phyloP scores from a whole-genome alignment of 495 filamentous ascomycete genomes.

The Bacidia gigantensis region DNA sequence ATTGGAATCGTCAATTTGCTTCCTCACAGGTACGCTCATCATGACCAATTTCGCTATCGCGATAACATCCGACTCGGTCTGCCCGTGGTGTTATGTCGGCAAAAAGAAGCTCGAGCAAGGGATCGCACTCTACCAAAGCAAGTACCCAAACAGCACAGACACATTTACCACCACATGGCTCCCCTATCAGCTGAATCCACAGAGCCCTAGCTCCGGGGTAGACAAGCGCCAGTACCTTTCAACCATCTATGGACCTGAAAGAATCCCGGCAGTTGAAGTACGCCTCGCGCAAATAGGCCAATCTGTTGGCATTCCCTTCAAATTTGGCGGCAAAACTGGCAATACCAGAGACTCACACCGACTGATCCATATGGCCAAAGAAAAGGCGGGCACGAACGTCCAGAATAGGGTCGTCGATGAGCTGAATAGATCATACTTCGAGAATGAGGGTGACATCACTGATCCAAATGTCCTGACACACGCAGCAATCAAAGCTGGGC shows the following conservation, averaged over 20 bases:
- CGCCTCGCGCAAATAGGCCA: constrained; percentile 46
- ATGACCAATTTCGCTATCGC: constrained; percentile 73
- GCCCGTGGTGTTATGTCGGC: constrained; percentile 78
- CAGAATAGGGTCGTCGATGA: constrained; percentile 53
- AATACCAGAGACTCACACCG: constrained; percentile 66
- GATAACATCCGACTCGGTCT: constrained; percentile 62
- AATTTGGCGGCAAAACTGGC: constrained; percentile 59
- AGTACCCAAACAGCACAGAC: constrained; percentile 41
- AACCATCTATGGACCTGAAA: constrained; percentile 45
- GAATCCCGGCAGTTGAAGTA: constrained; percentile 39
- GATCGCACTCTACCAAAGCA: constrained; percentile 48
- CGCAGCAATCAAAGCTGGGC: constrained; percentile 42
- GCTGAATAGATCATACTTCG: constrained; percentile 62
- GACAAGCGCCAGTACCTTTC: constrained; percentile 44
- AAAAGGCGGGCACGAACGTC: constrained; percentile 33
- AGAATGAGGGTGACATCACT: constrained; percentile 67
- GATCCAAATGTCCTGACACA: constrained; percentile 41
- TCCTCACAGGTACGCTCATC: constrained; percentile 15
- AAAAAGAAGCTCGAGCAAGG: constrained; percentile 57
- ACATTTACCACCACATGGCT: constrained; percentile 60
- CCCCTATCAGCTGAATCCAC: constrained; percentile 69
- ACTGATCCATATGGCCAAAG: constrained; percentile 54
- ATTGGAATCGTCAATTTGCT: no score
- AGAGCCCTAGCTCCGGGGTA: constrained; percentile 38
- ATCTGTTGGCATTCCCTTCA: constrained; percentile 57